These are phyloP conservation scores for Ampelomyces quisqualis DNA, from an alignment of 2,329 filamentous ascomycete species.

Conservation along the genomic window DNA sequence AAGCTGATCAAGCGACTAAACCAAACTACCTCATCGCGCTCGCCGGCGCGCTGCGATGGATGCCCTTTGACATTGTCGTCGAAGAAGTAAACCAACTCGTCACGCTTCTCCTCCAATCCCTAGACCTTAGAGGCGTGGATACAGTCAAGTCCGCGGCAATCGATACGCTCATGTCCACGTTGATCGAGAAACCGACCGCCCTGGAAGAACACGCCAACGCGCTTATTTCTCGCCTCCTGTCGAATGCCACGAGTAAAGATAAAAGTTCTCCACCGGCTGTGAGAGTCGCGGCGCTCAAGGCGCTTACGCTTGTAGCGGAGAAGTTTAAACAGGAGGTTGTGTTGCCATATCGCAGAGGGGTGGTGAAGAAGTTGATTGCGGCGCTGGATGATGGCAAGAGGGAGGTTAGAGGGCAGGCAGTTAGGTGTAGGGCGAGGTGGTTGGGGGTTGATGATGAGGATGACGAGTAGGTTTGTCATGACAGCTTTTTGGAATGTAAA, in stretches of 20 bases:
- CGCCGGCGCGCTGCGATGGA: conserved; percentile 60
- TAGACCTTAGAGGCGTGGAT: conserved; percentile 57
- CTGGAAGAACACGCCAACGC: conserved; percentile 59
- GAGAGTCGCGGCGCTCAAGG: conserved; percentile 51
- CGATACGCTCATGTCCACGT: conserved; percentile 58
- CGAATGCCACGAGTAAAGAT: conserved; percentile 38
- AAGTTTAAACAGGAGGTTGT: conserved; percentile 54
- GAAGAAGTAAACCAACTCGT: conserved; percentile 59
- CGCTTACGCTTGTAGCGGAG: conserved; percentile 51
- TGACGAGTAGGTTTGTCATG: conserved; percentile 39
- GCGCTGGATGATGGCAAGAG: conserved; percentile 65
- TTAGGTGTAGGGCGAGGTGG: conserved; percentile 63
- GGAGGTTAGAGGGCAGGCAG: conserved; percentile 62
- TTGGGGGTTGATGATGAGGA: conserved; percentile 61
- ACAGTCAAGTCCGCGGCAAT: conserved; percentile 62
- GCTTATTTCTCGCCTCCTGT: conserved; percentile 58
- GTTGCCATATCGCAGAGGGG: conserved; percentile 58
- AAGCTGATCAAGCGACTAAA: conserved; percentile 50
- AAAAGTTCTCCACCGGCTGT: conserved; percentile 43
- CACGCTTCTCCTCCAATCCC: conserved; percentile 62
- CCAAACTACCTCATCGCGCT: conserved; percentile 64
- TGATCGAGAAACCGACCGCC: conserved; percentile 56
- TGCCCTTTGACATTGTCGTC: conserved; percentile 61
- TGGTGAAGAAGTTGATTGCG: conserved; percentile 56
- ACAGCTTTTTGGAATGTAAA: not conserved